Base-by-base conservation (phyloP, 2,329 filamentous ascomycete genomes). In the Penicillium sp. region DNA sequence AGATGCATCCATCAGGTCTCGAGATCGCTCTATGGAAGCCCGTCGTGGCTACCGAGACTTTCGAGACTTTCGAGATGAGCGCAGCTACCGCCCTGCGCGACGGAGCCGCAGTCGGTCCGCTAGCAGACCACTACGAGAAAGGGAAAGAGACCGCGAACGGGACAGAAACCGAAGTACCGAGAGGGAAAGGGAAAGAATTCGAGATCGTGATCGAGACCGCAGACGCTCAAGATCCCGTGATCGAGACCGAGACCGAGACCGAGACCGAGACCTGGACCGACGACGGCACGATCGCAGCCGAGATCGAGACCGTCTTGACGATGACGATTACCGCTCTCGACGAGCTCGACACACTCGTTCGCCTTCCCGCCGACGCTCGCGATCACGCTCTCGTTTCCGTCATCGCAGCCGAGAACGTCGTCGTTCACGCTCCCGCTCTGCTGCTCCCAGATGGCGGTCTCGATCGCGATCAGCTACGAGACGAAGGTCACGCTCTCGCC, bases 41-140 rank as follows among this genome's bases (percentile, higher is more conserved):
- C 63, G 60, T 29, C 59, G 61, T 39, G 50, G 59, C 13, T 59
- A 62, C 46, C 65, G 63, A 38, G 63, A 62, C 44, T 66, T 58
- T 51, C 61, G 60, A 33, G 60, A 63, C 24, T 45, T 45, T 26
- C 56, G 60, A 40, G 60, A 58, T 36, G 62, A 66, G 44, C 53
- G 58, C 49, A 62, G 62, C 52, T 69, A 66, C 49, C 60, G 67
- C 32, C 66, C 64, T 35, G 50, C 43, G 39, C 62, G 61, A 47
- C 64, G 65, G 33, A 70, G 66, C 48, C 62, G 64, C 32, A 71
- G 68, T 46, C 57, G 64, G 48, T 69, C 66, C 26, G 50, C 49
- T 26, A 42, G 6, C 29, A 33, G 46, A 45, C 29, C 29, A 4
- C 29, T 32, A 4, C 40, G 27, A 43, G 54, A 50, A 36, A 59